Evolutionary conservation across 208 protist genomes (phyloP), one percentile per base, ranked within the genome.

Genomic region (Trypanosoma vivax): DNA sequence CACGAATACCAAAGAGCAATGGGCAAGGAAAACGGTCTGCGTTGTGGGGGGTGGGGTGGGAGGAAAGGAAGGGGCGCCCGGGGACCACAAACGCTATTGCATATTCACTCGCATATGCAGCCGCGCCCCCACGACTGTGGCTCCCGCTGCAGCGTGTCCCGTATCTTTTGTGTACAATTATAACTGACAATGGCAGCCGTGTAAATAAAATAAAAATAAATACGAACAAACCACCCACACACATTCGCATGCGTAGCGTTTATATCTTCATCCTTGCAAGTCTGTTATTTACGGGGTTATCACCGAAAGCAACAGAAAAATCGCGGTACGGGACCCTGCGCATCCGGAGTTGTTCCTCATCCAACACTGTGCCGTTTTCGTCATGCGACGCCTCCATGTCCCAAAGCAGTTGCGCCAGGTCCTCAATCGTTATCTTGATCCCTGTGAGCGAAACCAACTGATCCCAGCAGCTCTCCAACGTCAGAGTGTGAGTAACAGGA

Each of bases 331-430:
- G 50, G 10, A 88, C 78, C 1, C 27, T 65, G 13, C 70, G 50
- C 2, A 37, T 39, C 21, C 39, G 48, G 4, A 88, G 41, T 18
- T 66, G 38, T 19, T 43, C 47, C 21, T 60, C 65, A 16, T 65
- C 59, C 18, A 45, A 6, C n/a, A 11, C n/a, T 6, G 42, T 34
- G 7, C 35, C 37, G n/a, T 60, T 48, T 0, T 47, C 43, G 2
- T 13, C 24, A 10, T 31, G 27, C 56, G 58, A 52, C 13, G 50
- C 61, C 10, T 73, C 46, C 39, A 51, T 38, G 25, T 70, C 70
- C 85, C 85, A 92, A 9, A 92, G 19, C 18, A 92, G 29, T 24
- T 63, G 62, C 4, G 85, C 72, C 31, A 92, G 37, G 16, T 88
- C 76, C 10, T 33, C 23, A 9, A 82, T 37, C 9, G 81, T 66